Conservation (phyloP, 169 alveolate genomes). For the Cryptosporidium sp. region DNA sequence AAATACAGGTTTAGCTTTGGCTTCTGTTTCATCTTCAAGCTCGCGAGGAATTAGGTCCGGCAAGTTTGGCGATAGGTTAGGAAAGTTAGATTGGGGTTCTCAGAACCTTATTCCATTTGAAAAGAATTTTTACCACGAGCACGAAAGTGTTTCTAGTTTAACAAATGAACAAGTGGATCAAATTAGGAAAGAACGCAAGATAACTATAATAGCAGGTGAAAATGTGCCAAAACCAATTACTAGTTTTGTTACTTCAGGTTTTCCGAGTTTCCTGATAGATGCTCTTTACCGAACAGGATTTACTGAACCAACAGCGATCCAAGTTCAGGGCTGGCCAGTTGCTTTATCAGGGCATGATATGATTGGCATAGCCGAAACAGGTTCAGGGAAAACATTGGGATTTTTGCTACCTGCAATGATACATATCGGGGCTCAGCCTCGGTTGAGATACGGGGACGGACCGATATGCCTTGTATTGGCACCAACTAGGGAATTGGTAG, state of each 20-base stretch:
- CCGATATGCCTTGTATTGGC: slow-evolving; percentile 97
- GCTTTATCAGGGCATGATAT: slow-evolving; percentile 95
- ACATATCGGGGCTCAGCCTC: slow-evolving; percentile 92
- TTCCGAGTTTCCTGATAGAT: slow-evolving; percentile 92
- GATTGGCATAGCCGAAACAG: slow-evolving; percentile 99
- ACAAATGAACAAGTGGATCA: slow-evolving; percentile 87
- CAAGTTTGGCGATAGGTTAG: slow-evolving; percentile 83
- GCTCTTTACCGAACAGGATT: slow-evolving; percentile 88
- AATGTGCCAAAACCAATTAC: slow-evolving; percentile 93
- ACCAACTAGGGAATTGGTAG: slow-evolving; percentile 99
- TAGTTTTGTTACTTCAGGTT: slow-evolving; percentile 90
- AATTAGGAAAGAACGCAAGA: slow-evolving; percentile 84
- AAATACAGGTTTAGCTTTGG: slow-evolving; percentile 24
- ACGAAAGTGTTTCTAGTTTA: slow-evolving; percentile 85
- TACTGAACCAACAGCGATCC: slow-evolving; percentile 94
- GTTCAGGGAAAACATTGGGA: slow-evolving; percentile 98
- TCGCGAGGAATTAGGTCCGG: slow-evolving; percentile 62
- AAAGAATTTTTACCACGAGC: slow-evolving; percentile 93
- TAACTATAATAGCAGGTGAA: slow-evolving; percentile 88
- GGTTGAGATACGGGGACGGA: slow-evolving; percentile 92
- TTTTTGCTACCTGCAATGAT: slow-evolving; percentile 96
- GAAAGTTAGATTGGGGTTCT: slow-evolving; percentile 87
- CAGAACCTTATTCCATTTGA: slow-evolving; percentile 89
- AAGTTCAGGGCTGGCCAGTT: slow-evolving; percentile 96
- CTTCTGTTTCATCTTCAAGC: slow-evolving; percentile 11